A percentile compares a stretch with the other conserved stretches of the same genome.
Evolutionary conservation across 768 basidiomycete genomes (phyloP).

Genomic region (Auricularia auricula-judae): DNA sequence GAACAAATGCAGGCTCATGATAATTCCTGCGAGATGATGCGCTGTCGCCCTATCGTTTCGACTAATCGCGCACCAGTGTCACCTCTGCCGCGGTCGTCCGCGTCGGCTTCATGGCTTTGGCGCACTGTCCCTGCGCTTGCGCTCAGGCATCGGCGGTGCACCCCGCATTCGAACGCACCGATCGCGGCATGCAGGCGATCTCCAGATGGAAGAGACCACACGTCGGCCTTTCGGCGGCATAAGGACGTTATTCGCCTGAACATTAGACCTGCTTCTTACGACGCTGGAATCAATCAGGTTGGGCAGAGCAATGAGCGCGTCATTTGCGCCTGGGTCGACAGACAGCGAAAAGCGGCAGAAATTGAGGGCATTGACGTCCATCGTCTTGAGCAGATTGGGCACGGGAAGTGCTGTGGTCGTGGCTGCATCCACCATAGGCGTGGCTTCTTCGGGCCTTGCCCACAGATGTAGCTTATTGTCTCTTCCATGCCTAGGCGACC

Average conservation of each 20-base stretch:
- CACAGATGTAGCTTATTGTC: constrained; percentile 82
- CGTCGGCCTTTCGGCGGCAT: constrained; percentile 50
- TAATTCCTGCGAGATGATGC: constrained; percentile 45
- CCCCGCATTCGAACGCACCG: constrained; percentile 37
- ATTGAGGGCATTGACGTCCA: constrained; percentile 90
- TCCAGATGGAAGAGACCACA: constrained; percentile 67
- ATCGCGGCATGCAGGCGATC: constrained; percentile 76
- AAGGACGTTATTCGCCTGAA: neutral
- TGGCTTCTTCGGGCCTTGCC: constrained; percentile 37
- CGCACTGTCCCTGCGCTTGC: neutral
- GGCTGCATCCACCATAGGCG: constrained; percentile 48
- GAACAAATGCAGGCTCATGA: constrained; percentile 80
- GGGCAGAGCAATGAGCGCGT: constrained; percentile 65
- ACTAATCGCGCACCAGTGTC: neutral
- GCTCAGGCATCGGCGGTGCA: constrained; percentile 1
- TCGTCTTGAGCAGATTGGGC: constrained; percentile 48
- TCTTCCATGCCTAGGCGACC: constrained; percentile 52
- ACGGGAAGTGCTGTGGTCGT: constrained; percentile 35
- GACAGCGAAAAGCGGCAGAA: constrained; percentile 78
- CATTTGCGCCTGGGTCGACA: constrained; percentile 6
- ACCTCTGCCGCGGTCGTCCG: neutral
- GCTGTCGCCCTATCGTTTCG: neutral
- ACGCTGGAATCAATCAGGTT: constrained; percentile 82
- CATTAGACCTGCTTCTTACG: constrained; percentile 28
- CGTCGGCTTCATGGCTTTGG: neutral